Percentiles rank a stretch among this genome's conserved stretches.
phyloP scores from a whole-genome alignment of 352 stramenopile genomes.

The Phytophthora nicotianae region DNA sequence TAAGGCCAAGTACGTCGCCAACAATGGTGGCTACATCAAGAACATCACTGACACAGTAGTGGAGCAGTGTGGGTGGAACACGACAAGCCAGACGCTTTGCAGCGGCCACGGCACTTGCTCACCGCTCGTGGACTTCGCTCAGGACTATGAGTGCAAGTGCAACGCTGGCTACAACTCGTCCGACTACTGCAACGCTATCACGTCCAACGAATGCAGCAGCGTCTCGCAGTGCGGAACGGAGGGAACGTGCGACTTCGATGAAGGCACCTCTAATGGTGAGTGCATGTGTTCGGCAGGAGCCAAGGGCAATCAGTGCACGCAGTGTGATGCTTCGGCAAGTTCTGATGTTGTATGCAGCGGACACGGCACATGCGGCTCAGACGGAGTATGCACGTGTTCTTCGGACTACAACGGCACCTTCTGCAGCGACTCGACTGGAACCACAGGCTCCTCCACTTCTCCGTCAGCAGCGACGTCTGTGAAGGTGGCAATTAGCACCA shows the following conservation, averaged over 20 bases:
- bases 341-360: constrained; percentile 45
- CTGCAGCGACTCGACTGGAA: constrained; percentile 41
- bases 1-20: constrained; percentile 58
- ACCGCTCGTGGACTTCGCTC: constrained; percentile 53
- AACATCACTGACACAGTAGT: constrained; percentile 69
- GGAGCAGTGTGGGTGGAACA: constrained; percentile 54
- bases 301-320: constrained; percentile 65
- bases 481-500: constrained; percentile 16
- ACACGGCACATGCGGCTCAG: constrained; percentile 53
- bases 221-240: constrained; percentile 67
- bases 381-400: constrained; percentile 60
- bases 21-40: constrained; percentile 62
- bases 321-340: constrained; percentile 49
- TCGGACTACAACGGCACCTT: constrained; percentile 69
- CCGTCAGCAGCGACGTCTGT: constrained; percentile 16
- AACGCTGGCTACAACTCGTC: constrained; percentile 69
- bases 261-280: constrained; percentile 34
- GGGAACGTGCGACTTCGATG: constrained; percentile 51
- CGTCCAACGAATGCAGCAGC: constrained; percentile 77
- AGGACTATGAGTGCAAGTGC: constrained; percentile 80
- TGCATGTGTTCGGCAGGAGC: constrained; percentile 61
- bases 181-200: constrained; percentile 53
- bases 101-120: constrained; percentile 75
- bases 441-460: constrained; percentile 15
- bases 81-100: constrained; percentile 56